Conservation (phyloP, 352 stramenopile species). For the Phytophthora sojae region DNA sequence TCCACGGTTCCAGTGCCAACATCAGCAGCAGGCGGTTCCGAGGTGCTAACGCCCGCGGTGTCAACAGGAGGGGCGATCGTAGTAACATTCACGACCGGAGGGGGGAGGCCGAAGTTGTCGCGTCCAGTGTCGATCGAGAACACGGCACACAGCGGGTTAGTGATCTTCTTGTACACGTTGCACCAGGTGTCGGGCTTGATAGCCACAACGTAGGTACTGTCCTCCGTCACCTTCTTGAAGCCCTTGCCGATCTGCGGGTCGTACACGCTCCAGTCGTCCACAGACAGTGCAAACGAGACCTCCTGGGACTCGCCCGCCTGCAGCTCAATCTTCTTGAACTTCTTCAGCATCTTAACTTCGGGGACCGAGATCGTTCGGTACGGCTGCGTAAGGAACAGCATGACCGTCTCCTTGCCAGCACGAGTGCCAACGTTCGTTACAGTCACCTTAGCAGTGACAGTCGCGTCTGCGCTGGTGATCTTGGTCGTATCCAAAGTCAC, state of each 20-base stretch:
- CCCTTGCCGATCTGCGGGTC: slow-evolving; percentile 66
- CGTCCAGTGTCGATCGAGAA: slow-evolving; percentile 49
- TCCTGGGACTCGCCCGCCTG: slow-evolving; percentile 39
- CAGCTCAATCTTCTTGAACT: slow-evolving; percentile 80
- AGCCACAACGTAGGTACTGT: slow-evolving; percentile 64
- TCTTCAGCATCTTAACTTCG: slow-evolving; percentile 83
- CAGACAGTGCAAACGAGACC: slow-evolving; percentile 49
- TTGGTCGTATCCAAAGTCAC: slow-evolving; percentile 49
- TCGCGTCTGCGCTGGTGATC: slow-evolving; percentile 35
- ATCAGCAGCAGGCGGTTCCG: slow-evolving; percentile 11
- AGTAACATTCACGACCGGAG: slow-evolving; percentile 14
- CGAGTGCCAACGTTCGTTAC: slow-evolving; percentile 71
- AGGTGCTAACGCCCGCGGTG: not conserved
- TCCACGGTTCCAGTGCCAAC: slow-evolving; percentile 29
- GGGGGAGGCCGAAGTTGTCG: slow-evolving; percentile 25
- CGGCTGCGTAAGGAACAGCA: slow-evolving; percentile 79
- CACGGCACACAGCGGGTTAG: slow-evolving; percentile 48
- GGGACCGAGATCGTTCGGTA: slow-evolving; percentile 65
- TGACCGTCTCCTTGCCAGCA: slow-evolving; percentile 73
- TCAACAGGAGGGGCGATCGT: slow-evolving; percentile 3
- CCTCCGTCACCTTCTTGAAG: slow-evolving; percentile 66
- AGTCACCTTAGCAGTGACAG: slow-evolving; percentile 44
- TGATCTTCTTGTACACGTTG: slow-evolving; percentile 57
- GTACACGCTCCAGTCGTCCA: slow-evolving; percentile 63
- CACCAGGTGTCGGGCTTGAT: slow-evolving; percentile 78